Percentiles rank a stretch among this genome's conserved stretches.
Conservation (phyloP, 768 basidiomycete genomes). For the Phylloporus rhodoxanthus region DNA sequence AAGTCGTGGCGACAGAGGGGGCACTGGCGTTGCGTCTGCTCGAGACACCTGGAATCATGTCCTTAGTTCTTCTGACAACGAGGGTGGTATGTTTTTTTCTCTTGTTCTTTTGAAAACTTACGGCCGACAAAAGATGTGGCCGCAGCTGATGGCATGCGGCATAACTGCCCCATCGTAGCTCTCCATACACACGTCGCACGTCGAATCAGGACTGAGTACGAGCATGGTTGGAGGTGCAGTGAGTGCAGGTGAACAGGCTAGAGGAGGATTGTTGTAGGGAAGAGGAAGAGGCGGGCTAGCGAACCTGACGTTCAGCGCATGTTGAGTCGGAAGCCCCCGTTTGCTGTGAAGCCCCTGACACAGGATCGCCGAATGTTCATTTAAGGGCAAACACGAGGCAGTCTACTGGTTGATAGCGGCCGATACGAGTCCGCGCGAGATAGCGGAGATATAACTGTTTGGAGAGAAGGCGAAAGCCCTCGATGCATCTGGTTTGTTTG, state of each 20-base stretch:
- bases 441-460: too few species aligned
- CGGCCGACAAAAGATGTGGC: constrained; percentile 13
- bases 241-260: not conserved
- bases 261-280: not conserved
- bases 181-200: constrained; percentile 14
- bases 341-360: not conserved
- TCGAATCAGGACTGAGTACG: constrained; percentile 6
- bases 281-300: not conserved
- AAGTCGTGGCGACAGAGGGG: constrained; percentile 11
- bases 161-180: not conserved
- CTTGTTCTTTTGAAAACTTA: not conserved
- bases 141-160: constrained; percentile 8
- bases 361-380: not conserved
- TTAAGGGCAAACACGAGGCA: not conserved
- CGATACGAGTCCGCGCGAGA: too few species aligned
- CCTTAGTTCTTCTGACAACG: not conserved
- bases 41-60: constrained; percentile 6
- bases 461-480: too few species aligned
- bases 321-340: not conserved
- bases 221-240: constrained; percentile 4
- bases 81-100: too few species aligned
- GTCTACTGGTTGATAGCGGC: too few species aligned
- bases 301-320: not conserved
- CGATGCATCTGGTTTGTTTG: constrained; percentile 20
- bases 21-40: constrained; percentile 3